A percentile compares a stretch with the other conserved stretches of the same genome.
Conservation (phyloP, 345 rosid genomes). For the Salix koriyanagi region DNA sequence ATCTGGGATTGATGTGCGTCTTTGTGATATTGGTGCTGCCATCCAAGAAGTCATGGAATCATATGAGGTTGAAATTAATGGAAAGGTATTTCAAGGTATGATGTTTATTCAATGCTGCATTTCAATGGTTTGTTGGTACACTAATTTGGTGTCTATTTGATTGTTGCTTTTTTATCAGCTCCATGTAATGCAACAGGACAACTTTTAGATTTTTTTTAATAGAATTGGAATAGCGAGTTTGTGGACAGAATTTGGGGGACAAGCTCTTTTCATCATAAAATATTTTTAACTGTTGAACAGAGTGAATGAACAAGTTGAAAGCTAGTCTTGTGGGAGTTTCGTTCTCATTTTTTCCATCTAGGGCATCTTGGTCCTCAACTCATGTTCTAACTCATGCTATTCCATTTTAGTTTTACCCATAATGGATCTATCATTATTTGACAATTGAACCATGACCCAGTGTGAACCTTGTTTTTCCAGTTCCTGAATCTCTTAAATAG, state of each 20-base stretch:
- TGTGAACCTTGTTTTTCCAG: neutral
- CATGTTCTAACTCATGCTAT: neutral
- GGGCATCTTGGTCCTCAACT: neutral
- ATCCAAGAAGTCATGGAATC: slow-evolving; percentile 99
- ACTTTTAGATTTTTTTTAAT: neutral
- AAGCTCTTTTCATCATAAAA: neutral
- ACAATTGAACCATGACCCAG: neutral
- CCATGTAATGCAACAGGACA: neutral
- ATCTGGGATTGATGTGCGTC: slow-evolving; percentile 93
- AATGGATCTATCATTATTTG: neutral
- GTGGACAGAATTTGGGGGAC: neutral
- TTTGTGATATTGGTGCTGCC: slow-evolving; percentile 95
- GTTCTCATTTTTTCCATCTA: neutral
- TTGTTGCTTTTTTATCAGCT: neutral
- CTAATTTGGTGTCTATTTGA: neutral
- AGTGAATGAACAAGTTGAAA: neutral
- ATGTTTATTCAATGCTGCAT: neutral
- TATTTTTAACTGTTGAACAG: neutral
- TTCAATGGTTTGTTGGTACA: neutral
- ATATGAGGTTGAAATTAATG: slow-evolving; percentile 93
- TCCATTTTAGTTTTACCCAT: neutral
- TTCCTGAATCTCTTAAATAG: too few species aligned
- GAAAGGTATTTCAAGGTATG: slow-evolving; percentile 86
- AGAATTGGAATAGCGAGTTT: neutral
- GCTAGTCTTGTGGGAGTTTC: neutral